Base-by-base conservation (phyloP, 345 rosid genomes). In the Brassica rapa region DNA sequence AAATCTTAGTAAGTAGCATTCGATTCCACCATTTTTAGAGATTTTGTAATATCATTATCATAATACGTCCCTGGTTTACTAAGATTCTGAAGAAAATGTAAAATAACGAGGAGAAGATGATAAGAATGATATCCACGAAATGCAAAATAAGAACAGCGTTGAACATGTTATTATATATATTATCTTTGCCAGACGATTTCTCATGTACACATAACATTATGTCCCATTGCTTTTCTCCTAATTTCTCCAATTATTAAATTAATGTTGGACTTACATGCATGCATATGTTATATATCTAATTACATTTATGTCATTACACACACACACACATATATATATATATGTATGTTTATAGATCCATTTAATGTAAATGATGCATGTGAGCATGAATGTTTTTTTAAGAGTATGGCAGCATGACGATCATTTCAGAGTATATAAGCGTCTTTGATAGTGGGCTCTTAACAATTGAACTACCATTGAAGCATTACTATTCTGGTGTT, bases 131-230 rank as follows among this genome's bases (percentile, higher is more conserved):
- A 53, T 53, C 16, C 49, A 65, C 56, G 72, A 51, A 73, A 79
- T 66, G 73, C 82, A 78, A 71, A 14, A 37, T 56, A 7, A 29
- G 77, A 72, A 73, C 77, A 79, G 64, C 72, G 56, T 72, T 67
- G 62, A 43, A 65, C 62, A 15, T 60, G 24, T 21, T 67, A 79
- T 23, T 72, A 32, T 55, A 72, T 53, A 73, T 67, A 68, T 79
- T 67, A 67, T 73, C 74, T 49, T 72, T 73, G 82, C 73, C 77
- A 73, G 77, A 6, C 53, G 46, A 73, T n/a, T 68, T 46, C 27
- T 43, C 68, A 77, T 72, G 74, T 67, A 24, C 23, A 79, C 68
- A 29, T 72, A 73, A 67, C 35, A 72, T 62, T 72, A 62, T 72
- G 76, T 11, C 11, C 60, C 27, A 25, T 66, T 25, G 30, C 14